Evolutionary conservation across 2,329 filamentous ascomycete species (phyloP), one percentile per base, ranked within the genome.

Genomic region (Fusarium protoensiforme): DNA sequence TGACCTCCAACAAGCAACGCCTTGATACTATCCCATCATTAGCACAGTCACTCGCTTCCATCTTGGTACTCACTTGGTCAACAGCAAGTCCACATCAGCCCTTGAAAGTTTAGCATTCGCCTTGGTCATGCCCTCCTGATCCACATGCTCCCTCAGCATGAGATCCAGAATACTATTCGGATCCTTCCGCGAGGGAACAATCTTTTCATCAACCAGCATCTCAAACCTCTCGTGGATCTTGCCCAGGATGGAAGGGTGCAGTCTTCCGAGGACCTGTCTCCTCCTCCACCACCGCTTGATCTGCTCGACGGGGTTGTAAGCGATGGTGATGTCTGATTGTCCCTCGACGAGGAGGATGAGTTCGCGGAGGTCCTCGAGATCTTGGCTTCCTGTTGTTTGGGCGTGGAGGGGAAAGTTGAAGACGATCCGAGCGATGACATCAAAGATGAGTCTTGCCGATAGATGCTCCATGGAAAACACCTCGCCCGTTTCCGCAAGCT

Each of bases 121-220:
- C 39, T 60, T n/a, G 0, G 0, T 20, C 5, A 7, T 5, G 2
- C 16, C 14, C 3, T 18, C 22, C 14, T 14, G 11, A 24, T 16
- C 48, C 9, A 62, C 38, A 18, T 70, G 43, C 24, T 74, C 65
- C 6, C 58, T 35, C 13, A 74, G 24, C n/a, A 74, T 60, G 3
- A 70, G 63, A 29, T 74, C 68, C 9, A 74, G 38, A 8, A 74
- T 51, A 27, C 68, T 69, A 11, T 18, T 63, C n/a, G 60, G 71
- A 27, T 61, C 58, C 35, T 64, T 61, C 10, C 63, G 54, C 1
- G 60, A 65, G 1, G 71, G 68, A 8, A 67, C 24, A 20, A 24
- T n/a, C 5, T 53, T 41, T 24, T 64, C 53, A 1, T 14, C 29
- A 5, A 69, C 9, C 18, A 65, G 7, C 2, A 31, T 2, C 1